Conservation (phyloP, 1,139 yeast species). For the Groenewaldozyma sp. region DNA sequence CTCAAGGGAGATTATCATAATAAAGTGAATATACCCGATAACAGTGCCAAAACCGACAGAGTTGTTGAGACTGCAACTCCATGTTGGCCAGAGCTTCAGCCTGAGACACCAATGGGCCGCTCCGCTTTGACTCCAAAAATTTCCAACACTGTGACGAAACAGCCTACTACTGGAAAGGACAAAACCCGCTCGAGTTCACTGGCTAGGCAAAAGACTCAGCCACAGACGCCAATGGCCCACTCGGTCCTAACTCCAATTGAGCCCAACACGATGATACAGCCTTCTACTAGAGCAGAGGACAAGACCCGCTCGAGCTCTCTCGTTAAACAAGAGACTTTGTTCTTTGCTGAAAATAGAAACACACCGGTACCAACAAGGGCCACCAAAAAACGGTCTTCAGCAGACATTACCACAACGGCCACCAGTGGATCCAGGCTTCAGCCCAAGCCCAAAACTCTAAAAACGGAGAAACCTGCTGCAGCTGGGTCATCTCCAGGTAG, state of each 20-base stretch:
- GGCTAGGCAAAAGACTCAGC: too few species aligned
- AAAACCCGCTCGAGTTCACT: too few species aligned
- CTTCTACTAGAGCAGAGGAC: not conserved
- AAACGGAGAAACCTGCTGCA: not conserved
- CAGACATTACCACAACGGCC: not conserved
- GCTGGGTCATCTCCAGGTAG: not conserved
- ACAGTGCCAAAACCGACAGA: not conserved
- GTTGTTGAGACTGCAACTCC: not conserved
- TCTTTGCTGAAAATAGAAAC: slow-evolving; percentile 1
- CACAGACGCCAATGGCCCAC: too few species aligned
- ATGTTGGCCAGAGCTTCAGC: too few species aligned
- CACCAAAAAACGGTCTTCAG: not conserved
- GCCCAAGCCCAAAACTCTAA: too few species aligned
- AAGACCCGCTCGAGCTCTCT: not conserved
- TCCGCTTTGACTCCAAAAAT: not conserved
- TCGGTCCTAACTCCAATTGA: not conserved
- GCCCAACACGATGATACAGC: not conserved
- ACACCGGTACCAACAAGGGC: not conserved
- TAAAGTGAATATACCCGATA: too few species aligned
- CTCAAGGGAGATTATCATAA: too few species aligned
- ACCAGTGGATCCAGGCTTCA: too few species aligned
- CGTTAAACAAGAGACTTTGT: not conserved
- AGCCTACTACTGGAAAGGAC: too few species aligned
- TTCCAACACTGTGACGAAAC: not conserved
- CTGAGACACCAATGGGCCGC: too few species aligned